A percentile compares a stretch with the other conserved stretches of the same genome.
phyloP scores from a whole-genome alignment of 495 filamentous ascomycete species.

The Daldinia caldariorum region DNA sequence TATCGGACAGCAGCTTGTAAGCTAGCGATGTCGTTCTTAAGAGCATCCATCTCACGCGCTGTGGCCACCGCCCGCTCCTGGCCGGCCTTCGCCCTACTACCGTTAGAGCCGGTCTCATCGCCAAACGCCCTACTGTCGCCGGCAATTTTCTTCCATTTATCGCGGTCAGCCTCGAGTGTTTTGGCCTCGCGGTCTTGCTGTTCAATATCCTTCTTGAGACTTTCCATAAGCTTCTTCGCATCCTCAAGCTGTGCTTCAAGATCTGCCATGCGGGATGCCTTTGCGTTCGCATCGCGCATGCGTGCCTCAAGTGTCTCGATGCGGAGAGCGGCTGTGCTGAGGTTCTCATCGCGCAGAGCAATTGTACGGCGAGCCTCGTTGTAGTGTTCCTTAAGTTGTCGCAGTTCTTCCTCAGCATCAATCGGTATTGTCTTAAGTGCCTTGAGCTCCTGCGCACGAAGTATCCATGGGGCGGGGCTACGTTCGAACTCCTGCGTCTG shows the following conservation, averaged over 20 bases:
- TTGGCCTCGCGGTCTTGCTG: constrained; percentile 67
- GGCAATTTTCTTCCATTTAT: constrained; percentile 79
- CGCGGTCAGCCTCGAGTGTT: constrained; percentile 68
- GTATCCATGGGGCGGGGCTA: constrained; percentile 77
- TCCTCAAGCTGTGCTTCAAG: constrained; percentile 68
- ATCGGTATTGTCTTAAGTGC: constrained; percentile 78
- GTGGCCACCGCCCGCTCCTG: constrained; percentile 71
- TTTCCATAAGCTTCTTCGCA: constrained; percentile 63
- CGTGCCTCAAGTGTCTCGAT: constrained; percentile 89
- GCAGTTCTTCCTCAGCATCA: constrained; percentile 82
- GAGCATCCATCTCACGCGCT: constrained; percentile 76
- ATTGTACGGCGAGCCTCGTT: constrained; percentile 70
- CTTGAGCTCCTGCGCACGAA: constrained; percentile 81
- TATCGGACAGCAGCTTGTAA: constrained; percentile 82
- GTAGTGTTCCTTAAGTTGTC: constrained; percentile 77
- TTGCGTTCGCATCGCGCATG: constrained; percentile 80
- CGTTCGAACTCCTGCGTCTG: constrained; percentile 88
- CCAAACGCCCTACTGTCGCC: constrained; percentile 70
- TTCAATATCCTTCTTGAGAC: constrained; percentile 71
- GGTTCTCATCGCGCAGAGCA: constrained; percentile 69
- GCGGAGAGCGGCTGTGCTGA: constrained; percentile 83
- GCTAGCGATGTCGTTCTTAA: constrained; percentile 73
- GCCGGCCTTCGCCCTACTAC: constrained; percentile 60
- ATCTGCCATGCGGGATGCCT: constrained; percentile 69
- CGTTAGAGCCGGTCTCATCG: constrained; percentile 52